phyloP scores from a whole-genome alignment of 768 basidiomycete species.

The Agaricus subrufescens region DNA sequence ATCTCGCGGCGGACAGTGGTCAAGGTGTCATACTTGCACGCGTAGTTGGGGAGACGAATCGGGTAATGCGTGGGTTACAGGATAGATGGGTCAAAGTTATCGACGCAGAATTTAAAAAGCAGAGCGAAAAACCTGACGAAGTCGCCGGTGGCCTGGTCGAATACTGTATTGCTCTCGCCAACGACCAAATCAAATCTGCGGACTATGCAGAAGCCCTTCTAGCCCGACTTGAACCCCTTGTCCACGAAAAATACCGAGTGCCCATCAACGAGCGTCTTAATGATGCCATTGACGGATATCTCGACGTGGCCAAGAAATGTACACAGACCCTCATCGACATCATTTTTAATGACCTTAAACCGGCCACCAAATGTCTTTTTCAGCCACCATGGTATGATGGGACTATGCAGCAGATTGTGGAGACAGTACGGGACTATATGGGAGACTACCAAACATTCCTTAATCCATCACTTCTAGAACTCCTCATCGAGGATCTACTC shows the following conservation, averaged over 20 bases:
- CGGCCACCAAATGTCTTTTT: conserved; percentile 82
- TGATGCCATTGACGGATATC: conserved; percentile 96
- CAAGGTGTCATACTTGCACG: conserved; percentile 91
- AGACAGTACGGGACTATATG: conserved; percentile 97
- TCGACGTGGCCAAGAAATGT: conserved; percentile 98
- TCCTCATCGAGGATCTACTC: conserved; percentile 88
- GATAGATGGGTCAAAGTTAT: conserved; percentile 82
- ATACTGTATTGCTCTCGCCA: conserved; percentile 94
- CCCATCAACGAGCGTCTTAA: conserved; percentile 85
- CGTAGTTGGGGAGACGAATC: conserved; percentile 82
- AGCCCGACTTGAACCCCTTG: conserved; percentile 82
- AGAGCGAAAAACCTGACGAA: conserved; percentile 85
- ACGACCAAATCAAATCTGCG: conserved; percentile 95
- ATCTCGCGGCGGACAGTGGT: conserved; percentile 91
- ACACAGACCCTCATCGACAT: conserved; percentile 91
- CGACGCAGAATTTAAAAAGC: conserved; percentile 83
- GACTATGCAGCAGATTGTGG: conserved; percentile 81
- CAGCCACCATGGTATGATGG: conserved; percentile 87
- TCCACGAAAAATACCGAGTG: conserved; percentile 85
- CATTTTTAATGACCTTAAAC: conserved; percentile 91
- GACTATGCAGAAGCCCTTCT: conserved; percentile 89
- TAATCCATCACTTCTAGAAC: conserved; percentile 85
- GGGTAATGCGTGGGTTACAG: conserved; percentile 87
- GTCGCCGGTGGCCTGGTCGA: conserved; percentile 86
- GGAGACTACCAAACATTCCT: conserved; percentile 90